These are phyloP conservation scores for Chalciporus chontae DNA, from an alignment of 768 basidiomycete species.

Conservation along the genomic window DNA sequence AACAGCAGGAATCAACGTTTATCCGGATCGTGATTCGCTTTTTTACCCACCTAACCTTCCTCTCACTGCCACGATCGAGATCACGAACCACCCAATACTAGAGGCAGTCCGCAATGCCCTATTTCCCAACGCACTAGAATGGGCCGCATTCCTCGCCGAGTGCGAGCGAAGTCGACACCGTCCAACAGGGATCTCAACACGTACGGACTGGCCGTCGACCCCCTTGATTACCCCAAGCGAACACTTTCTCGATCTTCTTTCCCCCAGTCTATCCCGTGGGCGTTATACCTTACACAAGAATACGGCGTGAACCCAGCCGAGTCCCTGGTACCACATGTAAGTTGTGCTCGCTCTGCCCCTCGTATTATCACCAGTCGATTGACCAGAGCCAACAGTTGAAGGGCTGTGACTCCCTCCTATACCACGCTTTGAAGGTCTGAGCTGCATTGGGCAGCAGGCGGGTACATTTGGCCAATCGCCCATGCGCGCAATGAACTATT, in stretches of 20 bases:
- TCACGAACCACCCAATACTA: conserved; percentile 79
- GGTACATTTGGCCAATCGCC: conserved; percentile 76
- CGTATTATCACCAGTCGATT: not conserved
- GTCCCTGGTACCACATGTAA: conserved; percentile 64
- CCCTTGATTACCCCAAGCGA: conserved; percentile 73
- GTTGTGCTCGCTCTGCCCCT: conserved; percentile 23
- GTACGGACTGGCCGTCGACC: conserved; percentile 61
- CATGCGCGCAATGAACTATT: conserved; percentile 44
- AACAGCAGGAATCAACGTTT: conserved; percentile 47
- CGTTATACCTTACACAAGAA: conserved; percentile 65
- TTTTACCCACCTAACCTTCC: conserved; percentile 73
- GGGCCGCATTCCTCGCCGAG: conserved; percentile 72
- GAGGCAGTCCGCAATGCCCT: conserved; percentile 68
- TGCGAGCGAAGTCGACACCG: conserved; percentile 70
- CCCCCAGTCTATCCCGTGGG: conserved; percentile 70
- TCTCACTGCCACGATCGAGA: conserved; percentile 71
- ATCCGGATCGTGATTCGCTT: conserved; percentile 60
- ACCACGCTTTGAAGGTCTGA: conserved; percentile 75
- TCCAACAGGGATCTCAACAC: conserved; percentile 66
- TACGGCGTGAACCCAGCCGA: conserved; percentile 76
- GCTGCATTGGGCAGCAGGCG: conserved; percentile 79
- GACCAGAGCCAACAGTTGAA: conserved; percentile 49
- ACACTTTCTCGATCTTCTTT: conserved; percentile 65
- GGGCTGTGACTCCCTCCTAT: conserved; percentile 71
- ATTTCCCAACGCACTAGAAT: conserved; percentile 77